Evolutionary conservation across 2,329 filamentous ascomycete species (phyloP), one percentile per base, ranked within the genome.

Genomic region (Aspergillus viridinutans): DNA sequence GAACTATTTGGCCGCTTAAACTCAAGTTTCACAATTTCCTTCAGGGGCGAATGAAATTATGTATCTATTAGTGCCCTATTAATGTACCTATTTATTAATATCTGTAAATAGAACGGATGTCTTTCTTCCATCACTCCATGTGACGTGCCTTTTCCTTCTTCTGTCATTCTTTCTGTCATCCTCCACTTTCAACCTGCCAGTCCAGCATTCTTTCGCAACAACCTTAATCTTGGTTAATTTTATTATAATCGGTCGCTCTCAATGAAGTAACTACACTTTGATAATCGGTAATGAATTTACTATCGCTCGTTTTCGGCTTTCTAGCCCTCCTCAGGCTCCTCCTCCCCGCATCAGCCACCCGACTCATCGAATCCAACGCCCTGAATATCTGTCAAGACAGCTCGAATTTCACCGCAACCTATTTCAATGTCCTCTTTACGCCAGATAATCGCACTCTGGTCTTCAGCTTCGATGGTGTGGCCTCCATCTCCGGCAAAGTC

Each of bases 311-410:
- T 55, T 85, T 94, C 74, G 82, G 90, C 70, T 85, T 96, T 63
- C 83, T 88, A 56, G 90, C 89, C 63, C 87, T 90, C 35, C 93
- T 35, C 12, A 2, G 29, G 12, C 29, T 32, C 29, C 6, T 90
- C 23, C 14, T 90, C 25, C 89, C 89, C 23, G 48, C 50, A 14
- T 43, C 48, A 3, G 53, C 53, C 17, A 40, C 23, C 23, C 43
- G 49, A 8, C 14, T 58, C 6, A 59, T 59, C 52, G 55, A 59
- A 14, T 59, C 57, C n/a, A 52, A 50, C 5, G 54, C 57, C 35
- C 83, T 97, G 65, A 92, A 90, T 74, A 83, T 89, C 49, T 97
- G 92, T 76, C 89, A 92, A 81, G 80, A 85, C 58, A 88, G 93
- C 75, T 93, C 90, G 28, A 87, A 86, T 69, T 95, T 97, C 75